Evolutionary conservation across 768 basidiomycete species (phyloP), one percentile per base, ranked within the genome.

Genomic region (Lepiota venenata): DNA sequence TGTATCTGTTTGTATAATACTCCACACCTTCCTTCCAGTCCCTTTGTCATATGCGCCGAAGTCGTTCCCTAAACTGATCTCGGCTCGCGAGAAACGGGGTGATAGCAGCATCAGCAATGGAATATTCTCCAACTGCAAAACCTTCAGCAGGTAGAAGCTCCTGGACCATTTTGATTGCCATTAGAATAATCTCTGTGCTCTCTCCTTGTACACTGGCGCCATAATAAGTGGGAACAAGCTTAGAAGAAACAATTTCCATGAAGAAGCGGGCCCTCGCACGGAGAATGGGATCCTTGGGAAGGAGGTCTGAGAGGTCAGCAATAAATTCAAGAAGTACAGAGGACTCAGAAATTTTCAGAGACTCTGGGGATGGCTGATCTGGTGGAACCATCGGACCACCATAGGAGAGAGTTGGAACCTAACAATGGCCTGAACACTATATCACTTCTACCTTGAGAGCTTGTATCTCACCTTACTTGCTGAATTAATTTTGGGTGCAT

Each of bases 301-400:
- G 72, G 37, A 86, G 69, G 32, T 79, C 77, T 64, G 72, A 79
- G 51, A 85, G 67, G 63, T 87, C 85, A 9, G 82, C 82, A 52
- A 87, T 64, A 68, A 88, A 83, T 63, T 88, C 84, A 50, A 87
- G 70, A 52, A 87, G 79, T 36, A 86, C 70, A 43, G 81, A 78
- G 3, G 84, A 87, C 62, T 88, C 86, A 7, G 82, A 73, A 60
- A 88, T 61, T 63, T 87, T 87, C 47, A 67, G 60, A 8, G 83
- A 83, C 35, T 82, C 81, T 0, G 79, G 75, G 2, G 84, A 84
- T 0, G 87, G 85, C 3, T 72, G 61, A 54, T 81, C 78, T 0
- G 82, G 75, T 20, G 79, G 60, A 16, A 79, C 78, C 12, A 73
- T 69, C 4, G 85, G 82, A 1, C 84, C 85, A 35, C 84, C 85